Base-by-base conservation (phyloP, 2,329 filamentous ascomycete genomes). In the Calonectria hongkongensis region DNA sequence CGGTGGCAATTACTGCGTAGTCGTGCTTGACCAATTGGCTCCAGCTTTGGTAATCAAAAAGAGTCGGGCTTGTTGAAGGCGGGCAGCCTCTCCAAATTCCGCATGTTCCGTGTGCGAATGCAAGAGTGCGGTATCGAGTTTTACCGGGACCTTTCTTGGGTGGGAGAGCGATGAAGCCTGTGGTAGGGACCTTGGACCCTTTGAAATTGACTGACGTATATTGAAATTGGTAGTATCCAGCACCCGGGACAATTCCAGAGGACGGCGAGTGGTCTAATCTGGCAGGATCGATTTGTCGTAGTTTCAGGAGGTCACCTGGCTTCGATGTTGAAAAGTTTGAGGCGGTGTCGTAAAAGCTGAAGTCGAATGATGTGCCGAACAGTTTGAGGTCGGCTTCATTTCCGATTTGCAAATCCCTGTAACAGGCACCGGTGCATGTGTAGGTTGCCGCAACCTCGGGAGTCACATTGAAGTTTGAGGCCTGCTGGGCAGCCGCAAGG, bases 21-120 rank as follows among this genome's bases (percentile, higher is more conserved):
- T 33, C 33, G 15, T 16, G 54, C 3, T 36, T 28, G 4, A 60
- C 36, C 33, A 60, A 13, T 9, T 6, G 13, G 6, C 30, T 41
- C 54, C 54, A 60, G 27, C 13, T 60, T 2, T 28, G 15, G 33
- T 60, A 60, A 27, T 60, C 54, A 28, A 60, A 60, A 4, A 60
- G 54, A 41, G 39, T 60, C 16, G 33, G 4, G 15, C 13, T 60
- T 12, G 33, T 60, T 7, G 54, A 41, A 5, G 54, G 54, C 5
- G 36, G 12, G 8, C 54, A 60, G 2, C 54, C 54, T 16, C 15
- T 33, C 54, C 54, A 60, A 41, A 60, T 25, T 27, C 54, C 54
- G 15, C 33, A 41, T 16, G 54, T 60, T 6, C 54, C 54, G 7
- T 60, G 54, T 10, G 54, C 33, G 18, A 41, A 60, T 27, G 54